Base-by-base conservation (phyloP, 164 flowering plant species). In the Aristolochia fimbriata region DNA sequence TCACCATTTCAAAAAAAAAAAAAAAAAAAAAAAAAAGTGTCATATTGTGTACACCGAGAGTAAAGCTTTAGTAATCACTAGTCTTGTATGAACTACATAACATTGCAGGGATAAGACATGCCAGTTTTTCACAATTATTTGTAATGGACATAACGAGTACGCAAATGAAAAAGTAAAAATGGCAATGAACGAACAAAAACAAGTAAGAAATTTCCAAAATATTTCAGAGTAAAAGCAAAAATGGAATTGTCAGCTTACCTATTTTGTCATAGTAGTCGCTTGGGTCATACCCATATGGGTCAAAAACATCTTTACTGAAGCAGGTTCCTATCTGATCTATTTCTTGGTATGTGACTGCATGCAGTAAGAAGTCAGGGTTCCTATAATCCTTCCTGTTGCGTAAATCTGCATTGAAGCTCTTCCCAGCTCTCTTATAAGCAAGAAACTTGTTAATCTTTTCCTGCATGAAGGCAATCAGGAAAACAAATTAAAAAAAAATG, bases 271-370 rank as follows among this genome's bases (percentile, higher is more conserved):
- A 86, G 84, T 70, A 93, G 80, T 93, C 98, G 62, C 94, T 82
- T 75, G 72, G 73, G 73, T 88, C 92, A 82, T 87, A 93, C 69
- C 98, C 97, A 79, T 85, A 87, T 62, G 97, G 97, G 69, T 87
- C 97, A 76, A 93, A 93, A 22, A 93, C 92, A 71, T 90, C 94
- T 77, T 93, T 93, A 67, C 82, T 79, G 87, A 90, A 93, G 84
- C 95, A 88, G 58, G 97, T 79, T 56, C 97, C 99, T 57, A 85
- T 83, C 80, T 90, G 85, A 74, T 93, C 99, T 65, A 93, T 86
- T 43, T 83, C 91, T 77, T 93, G 97, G 73, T 90, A 90, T 20
- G 78, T 84, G 78, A 93, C 96, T 14, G 97, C 92, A 74, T 88
- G 95, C 64, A 78, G 77, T 78, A 93, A 74, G 69, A 90, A 90